These are phyloP conservation scores for Hygrophorus pudorinus DNA, from an alignment of 768 basidiomycete genomes.

Conservation along the genomic window DNA sequence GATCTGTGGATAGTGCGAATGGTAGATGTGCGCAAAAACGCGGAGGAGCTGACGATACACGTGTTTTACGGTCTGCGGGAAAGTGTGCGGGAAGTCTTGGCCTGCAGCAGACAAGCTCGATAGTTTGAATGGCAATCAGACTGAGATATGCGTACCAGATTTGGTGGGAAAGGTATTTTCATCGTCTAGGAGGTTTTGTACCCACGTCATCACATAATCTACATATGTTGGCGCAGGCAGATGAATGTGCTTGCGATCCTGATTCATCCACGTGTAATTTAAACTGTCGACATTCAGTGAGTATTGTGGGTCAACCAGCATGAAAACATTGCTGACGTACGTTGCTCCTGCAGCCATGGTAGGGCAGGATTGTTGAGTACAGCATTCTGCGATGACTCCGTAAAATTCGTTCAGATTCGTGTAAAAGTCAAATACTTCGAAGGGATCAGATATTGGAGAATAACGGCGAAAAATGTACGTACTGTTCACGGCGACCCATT, in stretches of 20 bases:
- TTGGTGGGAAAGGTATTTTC: slow-evolving; percentile 92
- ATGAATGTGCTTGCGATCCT: slow-evolving; percentile 84
- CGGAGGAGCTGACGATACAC: slow-evolving; percentile 95
- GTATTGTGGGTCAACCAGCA: not conserved
- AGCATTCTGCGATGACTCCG: slow-evolving; percentile 89
- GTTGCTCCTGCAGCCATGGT: slow-evolving; percentile 87
- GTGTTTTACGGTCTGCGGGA: slow-evolving; percentile 88
- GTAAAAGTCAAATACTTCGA: slow-evolving; percentile 92
- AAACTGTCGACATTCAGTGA: slow-evolving; percentile 38
- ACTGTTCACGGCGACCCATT: slow-evolving; percentile 85
- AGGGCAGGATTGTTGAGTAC: slow-evolving; percentile 81
- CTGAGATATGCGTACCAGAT: slow-evolving; percentile 61
- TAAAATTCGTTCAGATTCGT: slow-evolving; percentile 96
- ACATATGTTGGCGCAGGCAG: slow-evolving; percentile 95
- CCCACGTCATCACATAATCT: slow-evolving; percentile 99
- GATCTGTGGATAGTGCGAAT: slow-evolving; percentile 86
- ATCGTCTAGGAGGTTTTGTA: slow-evolving; percentile 92
- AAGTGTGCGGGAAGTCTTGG: slow-evolving; percentile 79
- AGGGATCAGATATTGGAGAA: not conserved
- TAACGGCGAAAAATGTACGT: slow-evolving; percentile 21
- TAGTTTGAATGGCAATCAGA: slow-evolving; percentile 24
- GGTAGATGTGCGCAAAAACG: slow-evolving; percentile 97
- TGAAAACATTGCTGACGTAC: slow-evolving; percentile 38
- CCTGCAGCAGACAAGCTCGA: slow-evolving; percentile 33
- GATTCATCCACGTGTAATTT: slow-evolving; percentile 98